A percentile compares a stretch with the other conserved stretches of the same genome.
Evolutionary conservation across 179 eudicot species (phyloP).

Genomic region (Spinacia oleracea): DNA sequence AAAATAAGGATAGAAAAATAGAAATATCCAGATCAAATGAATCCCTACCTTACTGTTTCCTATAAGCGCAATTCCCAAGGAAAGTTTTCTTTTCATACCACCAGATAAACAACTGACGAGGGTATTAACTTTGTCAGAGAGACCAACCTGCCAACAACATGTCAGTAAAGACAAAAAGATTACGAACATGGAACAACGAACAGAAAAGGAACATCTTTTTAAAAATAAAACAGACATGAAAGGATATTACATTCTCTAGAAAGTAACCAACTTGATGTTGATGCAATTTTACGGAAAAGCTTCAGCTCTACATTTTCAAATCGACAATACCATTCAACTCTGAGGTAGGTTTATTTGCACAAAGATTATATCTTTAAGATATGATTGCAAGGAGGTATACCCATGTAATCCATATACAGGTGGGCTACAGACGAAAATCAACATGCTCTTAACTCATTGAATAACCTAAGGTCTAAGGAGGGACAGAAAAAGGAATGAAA

Average conservation of each 20-base stretch:
- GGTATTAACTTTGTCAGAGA: conserved; percentile 86
- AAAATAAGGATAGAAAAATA: conserved; percentile 11
- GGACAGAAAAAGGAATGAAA: background rate
- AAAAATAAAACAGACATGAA: background rate
- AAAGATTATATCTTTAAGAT: background rate
- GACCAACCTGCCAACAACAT: conserved; percentile 66
- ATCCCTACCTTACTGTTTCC: conserved; percentile 85
- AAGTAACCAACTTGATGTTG: background rate
- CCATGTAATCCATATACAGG: background rate
- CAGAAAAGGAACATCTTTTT: background rate
- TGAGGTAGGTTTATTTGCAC: background rate
- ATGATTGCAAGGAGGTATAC: background rate
- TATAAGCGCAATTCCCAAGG: conserved; percentile 90
- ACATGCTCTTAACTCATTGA: background rate
- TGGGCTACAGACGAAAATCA: background rate
- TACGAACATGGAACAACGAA: background rate
- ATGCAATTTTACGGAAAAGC: background rate
- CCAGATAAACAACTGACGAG: conserved; percentile 89
- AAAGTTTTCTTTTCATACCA: conserved; percentile 97
- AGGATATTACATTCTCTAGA: background rate
- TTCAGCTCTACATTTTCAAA: background rate
- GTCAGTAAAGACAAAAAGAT: conserved; percentile 13
- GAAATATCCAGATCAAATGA: conserved; percentile 16
- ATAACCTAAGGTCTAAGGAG: background rate
- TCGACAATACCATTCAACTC: background rate